Conservation (phyloP, 2,329 filamentous ascomycete genomes). For the Penicillium sp. region DNA sequence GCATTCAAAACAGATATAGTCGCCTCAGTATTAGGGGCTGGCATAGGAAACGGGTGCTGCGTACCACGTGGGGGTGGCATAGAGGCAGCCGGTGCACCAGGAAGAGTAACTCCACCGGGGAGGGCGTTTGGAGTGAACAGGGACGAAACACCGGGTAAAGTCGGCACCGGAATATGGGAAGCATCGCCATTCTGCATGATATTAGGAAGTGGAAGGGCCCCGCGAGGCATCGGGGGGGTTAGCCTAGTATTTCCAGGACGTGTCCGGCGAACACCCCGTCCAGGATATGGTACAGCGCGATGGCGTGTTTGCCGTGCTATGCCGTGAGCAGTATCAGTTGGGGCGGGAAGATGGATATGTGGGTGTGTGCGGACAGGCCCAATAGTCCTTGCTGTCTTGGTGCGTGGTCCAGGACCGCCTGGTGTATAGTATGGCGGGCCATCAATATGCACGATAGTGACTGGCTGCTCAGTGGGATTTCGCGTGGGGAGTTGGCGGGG, state of each 20-base stretch:
- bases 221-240: neutral
- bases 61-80: neutral
- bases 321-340: neutral
- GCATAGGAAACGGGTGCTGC: neutral
- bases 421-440: neutral
- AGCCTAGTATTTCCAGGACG: neutral
- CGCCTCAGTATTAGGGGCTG: neutral
- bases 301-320: neutral
- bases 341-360: neutral
- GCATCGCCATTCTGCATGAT: neutral
- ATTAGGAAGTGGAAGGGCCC: neutral
- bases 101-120: neutral
- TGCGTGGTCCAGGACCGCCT: neutral
- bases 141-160: neutral
- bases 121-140: neutral
- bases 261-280: neutral
- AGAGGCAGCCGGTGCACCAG: neutral
- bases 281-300: neutral
- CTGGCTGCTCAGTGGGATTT: neutral
- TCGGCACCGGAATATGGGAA: neutral
- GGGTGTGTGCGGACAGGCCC: neutral
- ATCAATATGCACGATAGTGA: neutral
- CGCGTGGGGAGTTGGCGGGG: neutral
- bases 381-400: neutral
- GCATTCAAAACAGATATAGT: neutral